Evolutionary conservation across 164 flowering plant genomes (phyloP).

Genomic region (Sedum album): DNA sequence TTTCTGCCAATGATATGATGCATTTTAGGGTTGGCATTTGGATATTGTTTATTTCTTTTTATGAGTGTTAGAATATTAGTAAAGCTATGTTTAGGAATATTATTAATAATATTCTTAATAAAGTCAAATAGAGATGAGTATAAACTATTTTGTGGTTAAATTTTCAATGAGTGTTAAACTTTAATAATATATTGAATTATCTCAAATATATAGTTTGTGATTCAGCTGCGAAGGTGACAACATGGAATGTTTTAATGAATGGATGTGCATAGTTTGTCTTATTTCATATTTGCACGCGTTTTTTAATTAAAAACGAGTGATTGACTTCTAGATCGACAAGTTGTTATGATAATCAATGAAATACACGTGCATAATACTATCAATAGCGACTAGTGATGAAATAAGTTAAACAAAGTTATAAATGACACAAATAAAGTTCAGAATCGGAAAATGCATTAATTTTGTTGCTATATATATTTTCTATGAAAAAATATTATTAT

Average conservation of each 20-base stretch:
- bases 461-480: background rate
- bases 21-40: background rate
- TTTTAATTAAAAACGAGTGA: too few species aligned
- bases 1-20: background rate
- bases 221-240: too few species aligned
- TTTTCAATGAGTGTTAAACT: background rate
- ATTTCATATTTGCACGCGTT: too few species aligned
- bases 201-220: too few species aligned
- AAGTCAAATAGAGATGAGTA: background rate
- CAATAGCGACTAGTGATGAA: background rate
- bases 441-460: too few species aligned
- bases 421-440: background rate
- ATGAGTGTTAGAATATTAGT: background rate
- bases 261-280: too few species aligned
- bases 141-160: too few species aligned
- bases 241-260: too few species aligned
- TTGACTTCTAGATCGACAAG: too few species aligned
- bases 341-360: too few species aligned
- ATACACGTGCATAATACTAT: background rate
- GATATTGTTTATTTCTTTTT: background rate
- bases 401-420: too few species aligned
- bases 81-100: background rate
- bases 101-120: background rate
- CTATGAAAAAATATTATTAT: background rate
- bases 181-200: too few species aligned